Evolutionary conservation across 768 basidiomycete genomes (phyloP).

Genomic region (Tephrocybe rancida): DNA sequence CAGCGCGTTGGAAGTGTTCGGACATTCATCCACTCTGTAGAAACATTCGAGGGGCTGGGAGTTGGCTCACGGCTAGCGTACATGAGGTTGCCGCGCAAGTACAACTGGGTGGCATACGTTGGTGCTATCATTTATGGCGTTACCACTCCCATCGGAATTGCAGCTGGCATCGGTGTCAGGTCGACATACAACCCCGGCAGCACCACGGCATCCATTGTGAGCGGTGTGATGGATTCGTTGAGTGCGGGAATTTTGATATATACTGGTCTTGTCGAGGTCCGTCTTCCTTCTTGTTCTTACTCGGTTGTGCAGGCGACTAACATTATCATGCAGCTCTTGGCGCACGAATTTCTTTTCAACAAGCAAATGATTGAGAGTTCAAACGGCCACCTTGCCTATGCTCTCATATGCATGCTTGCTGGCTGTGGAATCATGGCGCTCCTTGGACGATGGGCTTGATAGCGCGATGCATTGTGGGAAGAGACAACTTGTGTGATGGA

Average conservation of each 20-base stretch:
- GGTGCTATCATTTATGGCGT: conserved; percentile 72
- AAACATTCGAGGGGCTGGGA: conserved; percentile 87
- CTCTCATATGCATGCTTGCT: conserved; percentile 70
- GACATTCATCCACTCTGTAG: conserved; percentile 35
- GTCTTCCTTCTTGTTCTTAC: background rate
- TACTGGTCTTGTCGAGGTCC: conserved; percentile 70
- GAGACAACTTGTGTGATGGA: too few relatives aligned
- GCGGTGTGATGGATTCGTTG: conserved; percentile 82
- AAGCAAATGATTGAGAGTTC: conserved; percentile 76
- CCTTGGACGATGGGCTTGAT: conserved; percentile 84
- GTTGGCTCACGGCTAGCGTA: conserved; percentile 82
- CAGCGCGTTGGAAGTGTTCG: background rate
- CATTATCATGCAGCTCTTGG: conserved; percentile 64
- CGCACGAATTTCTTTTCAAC: conserved; percentile 93
- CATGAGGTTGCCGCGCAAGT: conserved; percentile 59
- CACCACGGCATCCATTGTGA: conserved; percentile 76
- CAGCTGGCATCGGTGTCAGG: conserved; percentile 76
- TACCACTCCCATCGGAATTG: conserved; percentile 88
- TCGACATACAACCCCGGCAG: conserved; percentile 81
- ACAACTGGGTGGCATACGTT: conserved; percentile 55
- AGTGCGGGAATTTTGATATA: conserved; percentile 89
- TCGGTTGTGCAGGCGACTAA: background rate
- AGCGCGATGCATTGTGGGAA: too few relatives aligned
- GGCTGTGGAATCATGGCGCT: conserved; percentile 89
- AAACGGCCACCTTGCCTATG: conserved; percentile 65